A percentile compares a stretch with the other conserved stretches of the same genome.
Evolutionary conservation across 2,329 filamentous ascomycete species (phyloP).

Genomic region (Cladosporium sp.): DNA sequence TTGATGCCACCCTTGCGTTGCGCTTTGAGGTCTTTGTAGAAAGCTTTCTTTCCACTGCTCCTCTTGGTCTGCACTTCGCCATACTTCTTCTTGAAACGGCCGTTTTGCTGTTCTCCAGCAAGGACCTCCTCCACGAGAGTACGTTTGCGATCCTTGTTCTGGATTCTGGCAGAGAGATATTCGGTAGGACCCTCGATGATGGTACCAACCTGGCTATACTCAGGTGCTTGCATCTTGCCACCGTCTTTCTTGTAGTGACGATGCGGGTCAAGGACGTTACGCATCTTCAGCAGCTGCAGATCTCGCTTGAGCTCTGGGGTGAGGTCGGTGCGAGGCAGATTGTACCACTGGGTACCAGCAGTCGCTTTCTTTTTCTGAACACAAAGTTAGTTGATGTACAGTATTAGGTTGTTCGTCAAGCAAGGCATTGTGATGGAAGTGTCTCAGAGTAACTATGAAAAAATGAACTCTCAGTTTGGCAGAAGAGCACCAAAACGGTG

Average conservation of each 20-base stretch:
- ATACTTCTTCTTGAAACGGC: slow-evolving; percentile 84
- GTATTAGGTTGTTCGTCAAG: slow-evolving; percentile 9
- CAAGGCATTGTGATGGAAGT: slow-evolving; percentile 15
- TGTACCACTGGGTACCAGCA: slow-evolving; percentile 80
- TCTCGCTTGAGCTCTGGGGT: slow-evolving; percentile 85
- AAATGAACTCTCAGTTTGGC: slow-evolving; percentile 61
- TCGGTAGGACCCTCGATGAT: slow-evolving; percentile 86
- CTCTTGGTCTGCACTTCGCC: slow-evolving; percentile 77
- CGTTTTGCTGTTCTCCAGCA: slow-evolving; percentile 58
- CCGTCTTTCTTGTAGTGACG: slow-evolving; percentile 85
- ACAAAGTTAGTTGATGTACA: slow-evolving; percentile 25
- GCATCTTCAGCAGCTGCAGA: slow-evolving; percentile 83
- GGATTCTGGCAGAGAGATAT: slow-evolving; percentile 74
- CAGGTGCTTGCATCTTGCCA: slow-evolving; percentile 65
- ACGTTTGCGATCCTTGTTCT: slow-evolving; percentile 80
- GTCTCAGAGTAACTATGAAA: slow-evolving; percentile 77
- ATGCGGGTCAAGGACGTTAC: slow-evolving; percentile 83
- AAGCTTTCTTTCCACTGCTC: slow-evolving; percentile 80
- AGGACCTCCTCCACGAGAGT: slow-evolving; percentile 85
- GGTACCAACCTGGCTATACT: slow-evolving; percentile 84
- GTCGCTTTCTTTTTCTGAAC: slow-evolving; percentile 57
- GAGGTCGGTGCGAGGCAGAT: slow-evolving; percentile 77
- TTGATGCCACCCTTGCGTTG: slow-evolving; percentile 44
- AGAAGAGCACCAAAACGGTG: slow-evolving; percentile 78
- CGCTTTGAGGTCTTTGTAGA: slow-evolving; percentile 75